Percentiles rank a stretch among this genome's conserved stretches.
phyloP scores from a whole-genome alignment of 2,329 filamentous ascomycete genomes.

The Aureobasidium pullulans region DNA sequence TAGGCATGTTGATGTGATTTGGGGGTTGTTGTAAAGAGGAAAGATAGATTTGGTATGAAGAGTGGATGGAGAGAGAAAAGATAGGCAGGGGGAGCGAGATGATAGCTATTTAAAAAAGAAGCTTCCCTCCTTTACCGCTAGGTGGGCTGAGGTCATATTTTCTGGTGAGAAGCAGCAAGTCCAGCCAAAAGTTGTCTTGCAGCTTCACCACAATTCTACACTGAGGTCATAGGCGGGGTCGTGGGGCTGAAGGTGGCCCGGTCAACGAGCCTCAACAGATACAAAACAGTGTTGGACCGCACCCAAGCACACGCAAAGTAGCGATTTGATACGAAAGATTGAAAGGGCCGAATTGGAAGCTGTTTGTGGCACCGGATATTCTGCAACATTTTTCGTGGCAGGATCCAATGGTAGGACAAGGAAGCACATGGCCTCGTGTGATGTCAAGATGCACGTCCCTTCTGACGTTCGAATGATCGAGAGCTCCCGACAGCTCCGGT shows the following conservation, averaged over 20 bases:
- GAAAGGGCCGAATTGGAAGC: constrained; percentile 5
- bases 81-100: background rate
- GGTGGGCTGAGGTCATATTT: constrained; percentile 10
- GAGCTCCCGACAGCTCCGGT: constrained; percentile 5
- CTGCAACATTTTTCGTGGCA: constrained; percentile 4
- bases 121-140: background rate
- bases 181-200: background rate
- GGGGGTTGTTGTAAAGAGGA: constrained; percentile 7
- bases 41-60: constrained; percentile 3
- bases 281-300: background rate
- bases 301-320: background rate
- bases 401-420: background rate
- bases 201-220: constrained; percentile 1
- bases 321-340: background rate
- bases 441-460: constrained; percentile 1
- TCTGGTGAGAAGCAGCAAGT: background rate
- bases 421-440: background rate
- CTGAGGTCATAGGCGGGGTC: constrained; percentile 13
- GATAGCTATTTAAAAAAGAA: constrained; percentile 6
- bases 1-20: constrained; percentile 17
- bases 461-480: background rate
- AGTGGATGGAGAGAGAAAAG: constrained; percentile 6
- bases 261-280: constrained; percentile 13
- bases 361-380: background rate
- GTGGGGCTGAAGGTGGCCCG: constrained; percentile 5